Conservation (phyloP, 176 grass and related monocot genomes). For the Phyllostachys edulis region DNA sequence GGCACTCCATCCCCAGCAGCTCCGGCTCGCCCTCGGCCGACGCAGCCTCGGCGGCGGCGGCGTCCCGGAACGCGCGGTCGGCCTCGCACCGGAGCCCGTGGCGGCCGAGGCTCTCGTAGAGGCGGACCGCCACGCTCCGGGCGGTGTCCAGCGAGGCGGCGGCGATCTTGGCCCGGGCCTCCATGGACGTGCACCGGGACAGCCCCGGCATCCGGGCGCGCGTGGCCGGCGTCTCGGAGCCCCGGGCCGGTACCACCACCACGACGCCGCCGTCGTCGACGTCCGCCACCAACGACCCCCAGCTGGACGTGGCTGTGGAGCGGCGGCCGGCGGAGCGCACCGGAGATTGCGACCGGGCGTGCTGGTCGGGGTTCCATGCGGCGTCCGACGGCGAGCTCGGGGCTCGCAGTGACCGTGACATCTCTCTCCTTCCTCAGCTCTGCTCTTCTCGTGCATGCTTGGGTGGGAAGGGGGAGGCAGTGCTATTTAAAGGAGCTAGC, state of each 20-base stretch:
- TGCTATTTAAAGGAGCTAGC: too few species aligned
- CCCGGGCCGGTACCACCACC: not conserved
- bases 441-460: too few species aligned
- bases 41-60: fast-evolving
- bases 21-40: not conserved
- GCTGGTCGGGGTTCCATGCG: not conserved
- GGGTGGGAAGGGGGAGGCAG: not conserved
- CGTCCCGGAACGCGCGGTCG: not conserved
- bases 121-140: not conserved
- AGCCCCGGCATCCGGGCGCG: not conserved
- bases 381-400: slow-evolving; percentile 28
- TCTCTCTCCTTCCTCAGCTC: not conserved
- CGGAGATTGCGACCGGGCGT: not conserved
- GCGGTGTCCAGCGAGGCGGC: slow-evolving; percentile 12
- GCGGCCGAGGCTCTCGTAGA: slow-evolving; percentile 27
- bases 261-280: not conserved
- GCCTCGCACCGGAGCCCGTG: slow-evolving; percentile 25
- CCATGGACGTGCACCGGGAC: slow-evolving; percentile 17
- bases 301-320: not conserved
- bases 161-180: slow-evolving; percentile 15
- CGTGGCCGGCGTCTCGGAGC: too few species aligned
- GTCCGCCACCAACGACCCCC: too few species aligned
- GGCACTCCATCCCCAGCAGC: slow-evolving; percentile 24
- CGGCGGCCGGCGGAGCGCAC: not conserved
- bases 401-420: not conserved